Base-by-base conservation (phyloP, 192 early-diverging fungal genomes). In the Backusella circina region DNA sequence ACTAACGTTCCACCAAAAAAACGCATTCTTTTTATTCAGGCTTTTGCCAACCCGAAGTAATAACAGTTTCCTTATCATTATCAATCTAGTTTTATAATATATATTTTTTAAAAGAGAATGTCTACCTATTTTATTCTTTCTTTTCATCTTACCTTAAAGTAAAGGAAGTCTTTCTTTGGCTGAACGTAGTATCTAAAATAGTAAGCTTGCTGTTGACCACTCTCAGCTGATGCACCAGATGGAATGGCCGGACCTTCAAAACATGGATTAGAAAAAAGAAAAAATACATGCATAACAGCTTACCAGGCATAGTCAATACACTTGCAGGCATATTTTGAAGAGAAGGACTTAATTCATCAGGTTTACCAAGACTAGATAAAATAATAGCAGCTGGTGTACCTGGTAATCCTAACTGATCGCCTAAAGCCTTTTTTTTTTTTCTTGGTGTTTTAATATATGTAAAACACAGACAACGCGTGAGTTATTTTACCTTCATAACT, bases 331-430 rank as follows among this genome's bases (percentile, higher is more conserved):
- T 65, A n/a, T 67, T 41, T 3, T 79, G 75, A 71, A 85, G 68
- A 21, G 70, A 51, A n/a, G 77, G 81, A 12, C 77, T 84, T 15
- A 85, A 64, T 67, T 87, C 86, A 65, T 87, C 86, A 30, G 86
- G 86, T 16, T 85, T 74, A 13, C 86, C 86, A 75, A 87, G 76
- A 3, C 77, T 80, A 10, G 57, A 36, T 44, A 85, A 61, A 31
- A 87, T 79, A 18, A 82, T 69, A 1, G 81, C 39, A 1, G 86
- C 86, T 16, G 84, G 84, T 3, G 83, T 85, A 44, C 77, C 77
- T 4, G 80, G 81, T 16, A 76, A 72, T 64, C 84, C 86, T 71
- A 87, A 77, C 18, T 83, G 81, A 44, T 85, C 82, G 26, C 77
- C 84, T 31, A 87, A 67, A 61, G 78, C 79, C 86, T 87, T 77